Conservation (phyloP, 1,139 yeast species). For the Blastobotrys malaysiensis region DNA sequence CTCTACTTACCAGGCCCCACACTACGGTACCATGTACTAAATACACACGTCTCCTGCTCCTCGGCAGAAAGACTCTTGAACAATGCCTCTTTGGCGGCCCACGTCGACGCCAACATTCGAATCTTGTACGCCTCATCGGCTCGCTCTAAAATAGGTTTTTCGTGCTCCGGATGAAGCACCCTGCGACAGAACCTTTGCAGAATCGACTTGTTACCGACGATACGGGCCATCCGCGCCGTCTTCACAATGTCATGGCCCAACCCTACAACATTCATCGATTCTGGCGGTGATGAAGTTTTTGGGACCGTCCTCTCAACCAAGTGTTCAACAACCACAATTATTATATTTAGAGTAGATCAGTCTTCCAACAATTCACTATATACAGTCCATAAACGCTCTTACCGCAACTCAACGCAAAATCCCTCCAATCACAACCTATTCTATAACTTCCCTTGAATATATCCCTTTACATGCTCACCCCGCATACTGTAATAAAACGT, state of each 20-base stretch:
- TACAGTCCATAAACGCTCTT: neutral
- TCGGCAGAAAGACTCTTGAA: slow-evolving; percentile 51
- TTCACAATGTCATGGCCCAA: slow-evolving; percentile 61
- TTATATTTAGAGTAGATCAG: no score
- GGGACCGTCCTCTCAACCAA: neutral
- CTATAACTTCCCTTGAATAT: neutral
- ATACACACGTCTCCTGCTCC: slow-evolving; percentile 49
- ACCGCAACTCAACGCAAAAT: neutral
- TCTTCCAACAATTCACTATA: no score
- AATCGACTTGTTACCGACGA: slow-evolving; percentile 37
- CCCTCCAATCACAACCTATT: neutral
- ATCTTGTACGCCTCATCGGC: slow-evolving; percentile 8
- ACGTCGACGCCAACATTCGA: slow-evolving; percentile 48
- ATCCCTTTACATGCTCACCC: neutral
- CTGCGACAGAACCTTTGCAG: slow-evolving; percentile 41
- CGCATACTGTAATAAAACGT: neutral
- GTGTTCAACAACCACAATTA: neutral
- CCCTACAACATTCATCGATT: slow-evolving; percentile 36
- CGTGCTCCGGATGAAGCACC: slow-evolving; percentile 47
- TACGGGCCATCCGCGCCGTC: slow-evolving; percentile 43
- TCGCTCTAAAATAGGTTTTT: slow-evolving; percentile 38
- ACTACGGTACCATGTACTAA: slow-evolving; percentile 56
- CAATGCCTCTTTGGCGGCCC: slow-evolving; percentile 77
- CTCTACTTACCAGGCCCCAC: slow-evolving; percentile 19
- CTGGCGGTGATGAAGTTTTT: slow-evolving; percentile 2